Evolutionary conservation across 768 basidiomycete genomes (phyloP).

Genomic region (Boletus rubroflammeus): DNA sequence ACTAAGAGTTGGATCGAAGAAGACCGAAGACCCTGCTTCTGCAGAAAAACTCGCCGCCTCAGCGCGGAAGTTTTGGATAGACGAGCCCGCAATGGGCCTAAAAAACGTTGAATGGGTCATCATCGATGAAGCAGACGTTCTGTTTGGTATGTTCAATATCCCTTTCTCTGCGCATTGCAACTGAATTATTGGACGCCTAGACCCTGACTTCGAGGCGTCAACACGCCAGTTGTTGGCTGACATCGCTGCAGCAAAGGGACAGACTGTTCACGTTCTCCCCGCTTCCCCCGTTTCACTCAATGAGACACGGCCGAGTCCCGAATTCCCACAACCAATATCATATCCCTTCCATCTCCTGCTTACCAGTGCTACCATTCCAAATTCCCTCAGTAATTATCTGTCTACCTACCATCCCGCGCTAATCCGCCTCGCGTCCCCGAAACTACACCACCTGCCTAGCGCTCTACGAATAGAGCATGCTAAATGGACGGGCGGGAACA

Average conservation of each 20-base stretch:
- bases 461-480: slow-evolving; percentile 70
- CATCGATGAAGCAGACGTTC: slow-evolving; percentile 87
- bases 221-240: slow-evolving; percentile 70
- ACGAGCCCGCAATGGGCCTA: slow-evolving; percentile 57
- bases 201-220: slow-evolving; percentile 76
- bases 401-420: slow-evolving; percentile 57
- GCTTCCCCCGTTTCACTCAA: slow-evolving; percentile 18
- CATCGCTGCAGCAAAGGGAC: slow-evolving; percentile 58
- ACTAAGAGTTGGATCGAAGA: slow-evolving; percentile 20
- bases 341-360: slow-evolving; percentile 83
- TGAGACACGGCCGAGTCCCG: slow-evolving; percentile 1
- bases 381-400: slow-evolving; percentile 64
- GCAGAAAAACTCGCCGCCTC: slow-evolving; percentile 15
- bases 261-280: slow-evolving; percentile 16
- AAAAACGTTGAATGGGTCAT: slow-evolving; percentile 83
- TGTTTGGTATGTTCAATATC: slow-evolving; percentile 58
- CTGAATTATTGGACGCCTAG: slow-evolving; percentile 36
- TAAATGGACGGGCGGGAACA: slow-evolving; percentile 75
- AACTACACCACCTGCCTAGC: slow-evolving; percentile 73
- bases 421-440: slow-evolving; percentile 75
- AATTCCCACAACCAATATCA: slow-evolving; percentile 23
- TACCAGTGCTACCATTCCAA: slow-evolving; percentile 84
- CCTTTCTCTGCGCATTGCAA: background rate
- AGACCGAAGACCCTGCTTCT: slow-evolving; percentile 27
- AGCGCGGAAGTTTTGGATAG: slow-evolving; percentile 38